Percentiles rank a stretch among this genome's conserved stretches.
Evolutionary conservation across 805 yeast genomes (phyloP).

Genomic region (Metschnikowia continentalis): DNA sequence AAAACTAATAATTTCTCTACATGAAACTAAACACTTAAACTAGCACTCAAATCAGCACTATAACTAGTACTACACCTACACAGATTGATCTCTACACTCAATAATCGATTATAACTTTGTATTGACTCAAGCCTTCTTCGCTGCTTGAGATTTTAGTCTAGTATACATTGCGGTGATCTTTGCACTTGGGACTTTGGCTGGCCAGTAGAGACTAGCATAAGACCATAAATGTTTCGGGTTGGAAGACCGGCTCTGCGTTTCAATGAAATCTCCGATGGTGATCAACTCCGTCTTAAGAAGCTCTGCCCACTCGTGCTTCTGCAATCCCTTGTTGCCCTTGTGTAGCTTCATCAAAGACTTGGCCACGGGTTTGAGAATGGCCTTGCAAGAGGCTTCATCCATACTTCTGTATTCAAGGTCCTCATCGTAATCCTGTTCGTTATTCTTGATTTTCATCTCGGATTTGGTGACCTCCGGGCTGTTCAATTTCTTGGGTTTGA

Average conservation of each 20-base stretch:
- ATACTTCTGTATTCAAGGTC: conserved; percentile 64
- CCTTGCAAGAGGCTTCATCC: conserved; percentile 71
- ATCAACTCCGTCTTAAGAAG: conserved; percentile 63
- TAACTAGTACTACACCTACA: too few species aligned
- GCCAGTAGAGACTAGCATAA: conserved; percentile 83
- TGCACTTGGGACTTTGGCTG: conserved; percentile 70
- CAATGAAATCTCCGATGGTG: conserved; percentile 70
- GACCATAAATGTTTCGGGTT: conserved; percentile 74
- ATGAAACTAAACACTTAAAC: too few species aligned
- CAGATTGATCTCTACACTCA: too few species aligned
- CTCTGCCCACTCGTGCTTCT: conserved; percentile 73
- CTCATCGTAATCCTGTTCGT: conserved; percentile 24
- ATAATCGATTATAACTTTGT: neutral
- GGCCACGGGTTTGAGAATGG: conserved; percentile 59
- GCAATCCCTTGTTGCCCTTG: conserved; percentile 69
- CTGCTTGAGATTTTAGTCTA: conserved; percentile 41
- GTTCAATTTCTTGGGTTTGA: conserved; percentile 16
- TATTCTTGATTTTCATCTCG: conserved; percentile 16
- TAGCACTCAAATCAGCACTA: too few species aligned
- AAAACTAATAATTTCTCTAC: too few species aligned
- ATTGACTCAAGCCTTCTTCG: conserved; percentile 8
- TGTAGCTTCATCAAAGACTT: conserved; percentile 62
- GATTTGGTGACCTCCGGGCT: conserved; percentile 6
- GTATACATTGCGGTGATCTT: conserved; percentile 75
- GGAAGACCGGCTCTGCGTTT: conserved; percentile 21